Evolutionary conservation across 2,329 filamentous ascomycete genomes (phyloP).

Genomic region (Phaeosphaeria sp.): DNA sequence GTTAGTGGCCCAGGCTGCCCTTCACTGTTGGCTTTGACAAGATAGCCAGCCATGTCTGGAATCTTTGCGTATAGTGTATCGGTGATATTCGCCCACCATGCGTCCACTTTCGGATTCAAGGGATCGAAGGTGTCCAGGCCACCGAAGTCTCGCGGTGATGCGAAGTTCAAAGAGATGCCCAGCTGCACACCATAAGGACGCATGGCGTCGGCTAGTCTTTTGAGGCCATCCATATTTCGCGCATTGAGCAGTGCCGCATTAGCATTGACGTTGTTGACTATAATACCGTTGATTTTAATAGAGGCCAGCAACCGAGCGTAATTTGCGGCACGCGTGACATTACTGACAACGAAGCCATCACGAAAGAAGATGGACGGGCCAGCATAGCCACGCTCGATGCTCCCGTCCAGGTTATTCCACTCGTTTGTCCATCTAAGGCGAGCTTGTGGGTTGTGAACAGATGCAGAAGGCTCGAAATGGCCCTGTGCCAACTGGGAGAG

Average conservation of each 20-base stretch:
- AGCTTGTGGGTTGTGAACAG: conserved; percentile 63
- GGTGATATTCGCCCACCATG: conserved; percentile 69
- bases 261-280: conserved; percentile 77
- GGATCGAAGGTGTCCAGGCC: conserved; percentile 70
- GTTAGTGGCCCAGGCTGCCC: conserved; percentile 73
- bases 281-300: conserved; percentile 68
- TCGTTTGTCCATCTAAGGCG: conserved; percentile 74
- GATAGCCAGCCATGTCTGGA: conserved; percentile 72
- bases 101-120: conserved; percentile 63
- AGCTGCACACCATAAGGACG: conserved; percentile 71
- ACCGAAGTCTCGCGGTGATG: conserved; percentile 64
- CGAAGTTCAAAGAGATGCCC: conserved; percentile 72
- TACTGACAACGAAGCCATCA: conserved; percentile 61
- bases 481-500: conserved; percentile 69
- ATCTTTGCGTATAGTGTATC: conserved; percentile 65
- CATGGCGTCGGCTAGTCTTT: conserved; percentile 68
- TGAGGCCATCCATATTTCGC: conserved; percentile 66
- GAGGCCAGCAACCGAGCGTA: conserved; percentile 73
- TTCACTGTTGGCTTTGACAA: conserved; percentile 76
- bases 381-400: conserved; percentile 72
- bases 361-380: conserved; percentile 73
- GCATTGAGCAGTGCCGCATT: conserved; percentile 63
- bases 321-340: conserved; percentile 65
- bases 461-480: conserved; percentile 57
- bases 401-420: conserved; percentile 74